phyloP scores from a whole-genome alignment of 2,329 filamentous ascomycete species.

The Akanthomyces lecanii region DNA sequence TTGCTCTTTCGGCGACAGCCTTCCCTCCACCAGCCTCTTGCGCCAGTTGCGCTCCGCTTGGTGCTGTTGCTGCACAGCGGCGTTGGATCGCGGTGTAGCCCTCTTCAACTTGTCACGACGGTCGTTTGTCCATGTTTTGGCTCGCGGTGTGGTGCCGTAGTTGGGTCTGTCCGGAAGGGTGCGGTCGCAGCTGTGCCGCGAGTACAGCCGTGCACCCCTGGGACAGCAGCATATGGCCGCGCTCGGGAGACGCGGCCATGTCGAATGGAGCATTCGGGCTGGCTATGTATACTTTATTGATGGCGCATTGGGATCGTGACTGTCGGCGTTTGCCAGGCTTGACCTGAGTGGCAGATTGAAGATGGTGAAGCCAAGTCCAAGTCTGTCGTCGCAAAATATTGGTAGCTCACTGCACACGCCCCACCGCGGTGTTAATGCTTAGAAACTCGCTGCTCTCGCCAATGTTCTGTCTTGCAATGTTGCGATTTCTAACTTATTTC shows the following conservation, averaged over 20 bases:
- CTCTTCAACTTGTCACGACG: background rate
- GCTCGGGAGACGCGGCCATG: constrained; percentile 26
- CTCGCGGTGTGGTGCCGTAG: background rate
- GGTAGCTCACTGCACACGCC: background rate
- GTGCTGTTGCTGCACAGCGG: background rate
- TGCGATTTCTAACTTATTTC: background rate
- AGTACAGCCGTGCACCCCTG: background rate
- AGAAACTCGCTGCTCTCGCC: background rate
- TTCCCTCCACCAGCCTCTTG: background rate
- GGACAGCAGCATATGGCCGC: constrained; percentile 18
- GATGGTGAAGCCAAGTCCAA: background rate
- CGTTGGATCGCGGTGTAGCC: background rate
- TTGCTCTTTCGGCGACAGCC: background rate
- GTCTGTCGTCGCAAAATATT: background rate
- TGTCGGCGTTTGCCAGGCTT: background rate
- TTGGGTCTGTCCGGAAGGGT: background rate
- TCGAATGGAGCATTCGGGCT: constrained; percentile 29
- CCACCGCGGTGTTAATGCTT: background rate
- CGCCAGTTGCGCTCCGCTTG: background rate
- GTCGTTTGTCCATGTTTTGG: background rate
- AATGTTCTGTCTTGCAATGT: background rate
- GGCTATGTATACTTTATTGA: background rate
- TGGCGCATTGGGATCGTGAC: background rate
- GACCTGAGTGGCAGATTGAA: background rate
- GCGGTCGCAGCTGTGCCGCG: background rate